Percentiles rank a stretch among this genome's conserved stretches.
Evolutionary conservation across 1,284 basidiomycete species (phyloP).

Genomic region (Apiotrichum domesticum): DNA sequence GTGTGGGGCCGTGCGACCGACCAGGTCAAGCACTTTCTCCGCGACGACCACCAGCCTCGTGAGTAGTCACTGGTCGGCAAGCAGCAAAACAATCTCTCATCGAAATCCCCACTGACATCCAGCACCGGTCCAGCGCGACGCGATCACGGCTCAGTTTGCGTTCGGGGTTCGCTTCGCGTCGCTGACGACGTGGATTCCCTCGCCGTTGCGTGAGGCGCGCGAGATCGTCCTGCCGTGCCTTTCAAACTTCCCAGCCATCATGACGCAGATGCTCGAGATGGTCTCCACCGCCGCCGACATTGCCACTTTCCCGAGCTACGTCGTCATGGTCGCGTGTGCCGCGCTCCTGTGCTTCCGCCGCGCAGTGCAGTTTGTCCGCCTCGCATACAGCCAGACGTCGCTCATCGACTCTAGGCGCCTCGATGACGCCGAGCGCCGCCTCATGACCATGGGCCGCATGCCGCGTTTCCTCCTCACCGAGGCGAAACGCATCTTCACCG

Average conservation of each 20-base stretch:
- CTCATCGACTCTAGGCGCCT: conserved; percentile 1
- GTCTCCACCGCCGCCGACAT: neutral
- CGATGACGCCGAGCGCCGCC: conserved; percentile 1
- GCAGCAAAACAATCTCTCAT: too few species aligned
- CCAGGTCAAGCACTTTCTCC: neutral
- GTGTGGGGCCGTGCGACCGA: neutral
- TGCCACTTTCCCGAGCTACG: conserved; percentile 2
- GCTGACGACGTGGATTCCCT: conserved; percentile 12
- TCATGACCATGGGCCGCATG: neutral
- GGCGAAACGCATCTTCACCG: neutral
- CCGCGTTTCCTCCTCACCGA: conserved; percentile 4
- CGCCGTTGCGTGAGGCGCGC: conserved; percentile 9
- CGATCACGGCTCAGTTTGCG: conserved; percentile 6
- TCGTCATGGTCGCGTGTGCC: neutral
- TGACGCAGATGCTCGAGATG: conserved; percentile 8
- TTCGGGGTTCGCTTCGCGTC: conserved; percentile 8
- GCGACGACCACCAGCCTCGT: neutral
- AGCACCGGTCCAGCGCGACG: conserved; percentile 8
- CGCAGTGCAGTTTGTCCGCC: conserved; percentile 5
- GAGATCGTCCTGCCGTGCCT: conserved; percentile 3
- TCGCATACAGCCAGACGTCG: neutral
- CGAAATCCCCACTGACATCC: neutral
- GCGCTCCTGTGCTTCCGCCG: conserved; percentile 5
- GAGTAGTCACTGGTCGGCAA: neutral
- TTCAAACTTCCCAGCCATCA: neutral